These are phyloP conservation scores for Amauroascus niger DNA, from an alignment of 2,329 filamentous ascomycete genomes.

Conservation along the genomic window DNA sequence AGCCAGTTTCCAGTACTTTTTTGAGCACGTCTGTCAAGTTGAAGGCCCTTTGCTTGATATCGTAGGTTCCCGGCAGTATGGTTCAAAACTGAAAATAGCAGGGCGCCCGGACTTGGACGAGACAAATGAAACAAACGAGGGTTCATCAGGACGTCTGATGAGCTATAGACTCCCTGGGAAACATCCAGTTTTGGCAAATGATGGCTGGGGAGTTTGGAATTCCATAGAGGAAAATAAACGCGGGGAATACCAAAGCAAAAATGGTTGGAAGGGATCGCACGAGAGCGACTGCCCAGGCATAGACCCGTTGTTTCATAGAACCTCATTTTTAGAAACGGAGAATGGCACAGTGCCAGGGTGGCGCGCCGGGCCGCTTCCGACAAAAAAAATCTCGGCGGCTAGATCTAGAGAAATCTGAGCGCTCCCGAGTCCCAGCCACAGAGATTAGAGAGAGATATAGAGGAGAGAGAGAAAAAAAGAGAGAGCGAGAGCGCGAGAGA, in stretches of 20 bases:
- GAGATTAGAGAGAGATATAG: too few relatives aligned
- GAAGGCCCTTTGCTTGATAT: background rate
- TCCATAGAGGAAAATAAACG: background rate
- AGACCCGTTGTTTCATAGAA: background rate
- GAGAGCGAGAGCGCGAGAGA: background rate
- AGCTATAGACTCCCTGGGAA: background rate
- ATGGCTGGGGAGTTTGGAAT: background rate
- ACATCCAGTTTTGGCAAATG: background rate
- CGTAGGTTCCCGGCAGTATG: background rate
- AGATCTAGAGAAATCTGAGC: too few relatives aligned
- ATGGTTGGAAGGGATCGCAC: conserved; percentile 5
- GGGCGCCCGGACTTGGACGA: background rate
- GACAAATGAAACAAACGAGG: background rate
- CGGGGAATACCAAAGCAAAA: background rate
- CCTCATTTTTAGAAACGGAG: conserved; percentile 5
- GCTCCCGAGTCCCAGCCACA: too few relatives aligned
- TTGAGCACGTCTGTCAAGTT: background rate
- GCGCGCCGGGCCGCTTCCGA: too few relatives aligned
- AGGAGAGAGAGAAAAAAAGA: too few relatives aligned
- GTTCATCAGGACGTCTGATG: background rate
- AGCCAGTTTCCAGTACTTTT: background rate
- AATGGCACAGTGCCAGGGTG: too few relatives aligned
- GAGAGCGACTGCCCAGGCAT: background rate
- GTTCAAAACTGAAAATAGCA: background rate
- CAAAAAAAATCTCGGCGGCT: too few relatives aligned